Evolutionary conservation across 2,329 filamentous ascomycete genomes (phyloP).

Genomic region (Periconia macrospinosa): DNA sequence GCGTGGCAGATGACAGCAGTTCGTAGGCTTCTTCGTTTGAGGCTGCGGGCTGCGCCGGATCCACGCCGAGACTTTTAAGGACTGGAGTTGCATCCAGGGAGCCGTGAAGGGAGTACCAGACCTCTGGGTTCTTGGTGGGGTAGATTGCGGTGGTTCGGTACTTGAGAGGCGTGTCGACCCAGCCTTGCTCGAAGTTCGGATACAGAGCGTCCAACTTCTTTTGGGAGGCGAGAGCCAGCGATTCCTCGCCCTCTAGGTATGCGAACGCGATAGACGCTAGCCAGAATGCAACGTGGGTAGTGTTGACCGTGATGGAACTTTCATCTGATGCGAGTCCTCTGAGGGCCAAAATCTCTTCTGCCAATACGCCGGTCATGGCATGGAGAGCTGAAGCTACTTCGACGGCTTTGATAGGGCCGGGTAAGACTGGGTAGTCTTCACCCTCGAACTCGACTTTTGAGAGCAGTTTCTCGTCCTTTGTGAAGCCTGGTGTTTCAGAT

Average conservation of each 20-base stretch:
- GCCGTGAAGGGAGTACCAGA: constrained; percentile 57
- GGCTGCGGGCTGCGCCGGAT: constrained; percentile 23
- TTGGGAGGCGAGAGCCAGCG: constrained; percentile 23
- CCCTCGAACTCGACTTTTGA: constrained; percentile 46
- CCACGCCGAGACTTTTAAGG: constrained; percentile 51
- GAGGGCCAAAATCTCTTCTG: constrained; percentile 42
- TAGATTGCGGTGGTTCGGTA: constrained; percentile 44
- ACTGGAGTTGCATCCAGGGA: constrained; percentile 50
- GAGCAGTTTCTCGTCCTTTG: constrained; percentile 34
- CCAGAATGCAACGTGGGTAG: constrained; percentile 52
- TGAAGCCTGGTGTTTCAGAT: constrained; percentile 45
- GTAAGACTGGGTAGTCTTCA: constrained; percentile 44
- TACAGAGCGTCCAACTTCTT: constrained; percentile 33
- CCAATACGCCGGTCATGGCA: constrained; percentile 49
- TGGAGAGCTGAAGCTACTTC: constrained; percentile 47
- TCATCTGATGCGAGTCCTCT: constrained; percentile 18
- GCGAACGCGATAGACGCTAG: constrained; percentile 46
- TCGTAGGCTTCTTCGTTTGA: constrained; percentile 25
- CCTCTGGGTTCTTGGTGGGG: constrained; percentile 47
- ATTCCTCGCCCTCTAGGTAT: constrained; percentile 40
- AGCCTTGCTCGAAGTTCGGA: constrained; percentile 46
- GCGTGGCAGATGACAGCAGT: constrained; percentile 17
- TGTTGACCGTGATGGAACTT: constrained; percentile 47
- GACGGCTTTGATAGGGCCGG: constrained; percentile 50
- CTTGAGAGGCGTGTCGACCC: constrained; percentile 40